Conservation (phyloP, 2,329 filamentous ascomycete genomes). For the Clonostachys sp. region DNA sequence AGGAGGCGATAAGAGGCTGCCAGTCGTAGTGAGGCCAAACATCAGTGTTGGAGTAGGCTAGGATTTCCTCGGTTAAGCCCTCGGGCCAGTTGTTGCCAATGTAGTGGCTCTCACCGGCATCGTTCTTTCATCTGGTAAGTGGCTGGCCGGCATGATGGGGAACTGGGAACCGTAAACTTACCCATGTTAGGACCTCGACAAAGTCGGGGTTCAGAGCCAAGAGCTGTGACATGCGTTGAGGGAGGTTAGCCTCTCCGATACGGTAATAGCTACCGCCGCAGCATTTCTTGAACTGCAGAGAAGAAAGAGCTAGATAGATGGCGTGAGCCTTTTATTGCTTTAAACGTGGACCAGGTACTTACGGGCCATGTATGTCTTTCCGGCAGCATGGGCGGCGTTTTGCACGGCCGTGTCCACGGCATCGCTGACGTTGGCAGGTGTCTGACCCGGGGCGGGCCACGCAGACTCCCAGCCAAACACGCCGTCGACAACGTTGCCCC, state of each 20-base stretch:
- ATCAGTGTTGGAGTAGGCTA: constrained; percentile 5
- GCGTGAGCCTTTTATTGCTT: too few relatives aligned
- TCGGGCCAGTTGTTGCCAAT: constrained; percentile 8
- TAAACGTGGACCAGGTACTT: not conserved
- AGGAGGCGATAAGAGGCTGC: constrained; percentile 8
- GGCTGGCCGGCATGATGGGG: too few relatives aligned
- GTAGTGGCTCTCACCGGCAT: constrained; percentile 12
- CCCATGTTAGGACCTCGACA: constrained; percentile 6
- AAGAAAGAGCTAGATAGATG: constrained; percentile 2
- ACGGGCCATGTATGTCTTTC: constrained; percentile 5
- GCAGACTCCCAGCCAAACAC: constrained; percentile 8
- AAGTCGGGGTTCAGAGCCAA: constrained; percentile 4
- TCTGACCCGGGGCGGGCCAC: constrained; percentile 3
- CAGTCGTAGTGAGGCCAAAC: constrained; percentile 5
- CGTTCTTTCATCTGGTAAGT: constrained; percentile 4
- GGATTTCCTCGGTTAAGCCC: constrained; percentile 3
- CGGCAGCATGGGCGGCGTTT: constrained; percentile 1
- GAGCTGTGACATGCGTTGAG: constrained; percentile 6
- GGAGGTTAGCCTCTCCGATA: constrained; percentile 6
- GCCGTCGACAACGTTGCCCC: constrained; percentile 6
- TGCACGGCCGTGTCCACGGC: constrained; percentile 1
- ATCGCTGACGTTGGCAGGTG: constrained; percentile 4
- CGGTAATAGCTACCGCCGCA: constrained; percentile 6
- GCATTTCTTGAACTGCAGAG: constrained; percentile 7
- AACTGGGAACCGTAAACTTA: not conserved